Percentiles rank a stretch among this genome's conserved stretches.
Conservation (phyloP, 2,329 filamentous ascomycete genomes). For the Trichoderma hamatum region DNA sequence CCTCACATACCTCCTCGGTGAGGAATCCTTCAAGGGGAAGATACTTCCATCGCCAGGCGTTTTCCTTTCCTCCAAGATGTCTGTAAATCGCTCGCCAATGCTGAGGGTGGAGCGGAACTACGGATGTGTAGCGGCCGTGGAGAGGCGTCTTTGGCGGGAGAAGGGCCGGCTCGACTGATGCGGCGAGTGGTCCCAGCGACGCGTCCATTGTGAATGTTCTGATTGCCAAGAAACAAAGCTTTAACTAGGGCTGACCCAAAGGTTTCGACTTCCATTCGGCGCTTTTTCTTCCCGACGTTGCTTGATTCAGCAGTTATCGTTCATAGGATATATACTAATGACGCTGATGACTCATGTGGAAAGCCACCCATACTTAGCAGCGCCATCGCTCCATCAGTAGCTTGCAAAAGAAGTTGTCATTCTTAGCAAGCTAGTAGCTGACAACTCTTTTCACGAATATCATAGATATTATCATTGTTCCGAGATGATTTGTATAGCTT, state of each 20-base stretch:
- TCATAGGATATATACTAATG: not conserved
- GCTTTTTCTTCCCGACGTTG: not conserved
- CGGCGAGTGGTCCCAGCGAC: slow-evolving; percentile 21
- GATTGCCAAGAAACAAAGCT: not conserved
- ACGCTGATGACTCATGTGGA: slow-evolving; percentile 12
- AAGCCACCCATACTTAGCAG: slow-evolving; percentile 8
- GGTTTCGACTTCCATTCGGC: not conserved
- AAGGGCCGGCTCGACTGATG: slow-evolving; percentile 19
- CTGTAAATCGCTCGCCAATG: slow-evolving; percentile 39
- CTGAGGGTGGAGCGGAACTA: slow-evolving; percentile 35
- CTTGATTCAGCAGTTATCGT: not conserved
- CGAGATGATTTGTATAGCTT: not conserved
- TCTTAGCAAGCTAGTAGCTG: not conserved
- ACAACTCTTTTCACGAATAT: not conserved
- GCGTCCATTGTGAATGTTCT: not conserved
- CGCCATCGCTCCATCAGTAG: slow-evolving; percentile 1
- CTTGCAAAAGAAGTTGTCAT: not conserved
- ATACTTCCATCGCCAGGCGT: slow-evolving; percentile 42
- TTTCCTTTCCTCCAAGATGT: slow-evolving; percentile 40
- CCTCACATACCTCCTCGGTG: slow-evolving; percentile 30
- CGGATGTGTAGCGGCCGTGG: slow-evolving; percentile 38
- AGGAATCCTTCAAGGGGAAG: slow-evolving; percentile 36
- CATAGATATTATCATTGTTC: not conserved
- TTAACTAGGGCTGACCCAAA: not conserved
- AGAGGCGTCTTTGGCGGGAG: slow-evolving; percentile 31